Percentiles rank a stretch among this genome's conserved stretches.
Evolutionary conservation across 2,329 filamentous ascomycete species (phyloP).

Genomic region (Podosphaera xanthii): DNA sequence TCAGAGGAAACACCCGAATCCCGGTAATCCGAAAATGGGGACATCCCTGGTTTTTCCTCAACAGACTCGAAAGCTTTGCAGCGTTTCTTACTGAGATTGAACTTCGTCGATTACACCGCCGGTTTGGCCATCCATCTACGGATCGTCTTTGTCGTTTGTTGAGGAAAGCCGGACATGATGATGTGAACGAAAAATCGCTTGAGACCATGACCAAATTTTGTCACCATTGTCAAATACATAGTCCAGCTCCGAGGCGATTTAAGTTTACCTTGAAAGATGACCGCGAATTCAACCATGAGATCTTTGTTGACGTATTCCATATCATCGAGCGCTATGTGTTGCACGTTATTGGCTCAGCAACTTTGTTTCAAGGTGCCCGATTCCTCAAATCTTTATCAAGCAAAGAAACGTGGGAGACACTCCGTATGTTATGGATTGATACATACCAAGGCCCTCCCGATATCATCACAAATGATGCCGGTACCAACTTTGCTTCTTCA

Average conservation of each 20-base stretch:
- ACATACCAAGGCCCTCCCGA: too few relatives aligned
- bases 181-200: background rate
- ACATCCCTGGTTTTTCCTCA: background rate
- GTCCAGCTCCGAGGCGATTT: background rate
- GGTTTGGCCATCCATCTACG: slow-evolving; percentile 1
- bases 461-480: too few relatives aligned
- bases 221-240: slow-evolving; percentile 1
- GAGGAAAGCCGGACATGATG: background rate
- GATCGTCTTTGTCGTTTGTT: background rate
- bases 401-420: too few relatives aligned
- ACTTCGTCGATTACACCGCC: background rate
- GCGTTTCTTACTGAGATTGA: background rate
- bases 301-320: slow-evolving; percentile 3
- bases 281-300: slow-evolving; percentile 2
- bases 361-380: too few relatives aligned
- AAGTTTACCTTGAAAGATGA: slow-evolving; percentile 2
- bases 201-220: background rate
- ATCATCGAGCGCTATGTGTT: background rate
- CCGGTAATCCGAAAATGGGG: background rate
- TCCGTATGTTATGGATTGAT: too few relatives aligned
- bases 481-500: too few relatives aligned
- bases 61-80: background rate
- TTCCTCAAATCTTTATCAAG: too few relatives aligned
- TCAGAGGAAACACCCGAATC: background rate
- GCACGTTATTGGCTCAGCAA: too few relatives aligned